phyloP scores from a whole-genome alignment of 2,329 filamentous ascomycete species.

The Paecilomyces sp. region DNA sequence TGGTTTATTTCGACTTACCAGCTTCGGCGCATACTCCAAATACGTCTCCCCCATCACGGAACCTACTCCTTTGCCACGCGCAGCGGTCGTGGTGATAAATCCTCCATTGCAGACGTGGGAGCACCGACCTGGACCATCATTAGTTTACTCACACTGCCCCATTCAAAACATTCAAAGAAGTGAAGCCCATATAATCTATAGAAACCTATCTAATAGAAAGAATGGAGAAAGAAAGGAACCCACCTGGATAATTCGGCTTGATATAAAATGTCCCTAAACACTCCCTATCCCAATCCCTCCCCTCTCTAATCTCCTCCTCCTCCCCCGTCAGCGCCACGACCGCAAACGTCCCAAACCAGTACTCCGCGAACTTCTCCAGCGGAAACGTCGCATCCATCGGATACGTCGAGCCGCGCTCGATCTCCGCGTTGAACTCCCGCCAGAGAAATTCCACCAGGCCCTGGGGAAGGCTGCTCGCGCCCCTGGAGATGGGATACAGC shows the following conservation, averaged over 20 bases:
- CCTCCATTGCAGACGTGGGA: constrained; percentile 34
- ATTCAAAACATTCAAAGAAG: too few species aligned
- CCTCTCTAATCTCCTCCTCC: constrained; percentile 13
- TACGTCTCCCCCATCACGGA: constrained; percentile 30
- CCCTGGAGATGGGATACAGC: constrained; percentile 21
- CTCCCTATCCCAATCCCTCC: constrained; percentile 24
- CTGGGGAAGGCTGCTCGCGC: constrained; percentile 13
- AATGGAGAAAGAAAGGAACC: constrained; percentile 1
- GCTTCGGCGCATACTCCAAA: constrained; percentile 27
- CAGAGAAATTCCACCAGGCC: constrained; percentile 22
- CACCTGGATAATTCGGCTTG: constrained; percentile 36
- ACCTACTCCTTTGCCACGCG: constrained; percentile 27
- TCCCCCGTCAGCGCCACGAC: constrained; percentile 22
- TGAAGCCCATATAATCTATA: too few species aligned
- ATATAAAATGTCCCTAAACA: constrained; percentile 35
- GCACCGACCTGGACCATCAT: constrained; percentile 22
- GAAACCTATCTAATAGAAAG: neutral
- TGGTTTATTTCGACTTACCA: constrained; percentile 20
- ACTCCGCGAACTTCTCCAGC: constrained; percentile 22
- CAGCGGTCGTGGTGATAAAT: constrained; percentile 26
- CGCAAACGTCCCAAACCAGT: constrained; percentile 34
- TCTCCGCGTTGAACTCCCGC: constrained; percentile 27
- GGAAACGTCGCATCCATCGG: constrained; percentile 29
- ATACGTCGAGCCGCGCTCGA: constrained; percentile 28
- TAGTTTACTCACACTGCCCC: too few species aligned